A percentile compares a stretch with the other conserved stretches of the same genome.
These are phyloP conservation scores for Gamarada debralockiae DNA, from an alignment of 495 filamentous ascomycete genomes.

Conservation along the genomic window DNA sequence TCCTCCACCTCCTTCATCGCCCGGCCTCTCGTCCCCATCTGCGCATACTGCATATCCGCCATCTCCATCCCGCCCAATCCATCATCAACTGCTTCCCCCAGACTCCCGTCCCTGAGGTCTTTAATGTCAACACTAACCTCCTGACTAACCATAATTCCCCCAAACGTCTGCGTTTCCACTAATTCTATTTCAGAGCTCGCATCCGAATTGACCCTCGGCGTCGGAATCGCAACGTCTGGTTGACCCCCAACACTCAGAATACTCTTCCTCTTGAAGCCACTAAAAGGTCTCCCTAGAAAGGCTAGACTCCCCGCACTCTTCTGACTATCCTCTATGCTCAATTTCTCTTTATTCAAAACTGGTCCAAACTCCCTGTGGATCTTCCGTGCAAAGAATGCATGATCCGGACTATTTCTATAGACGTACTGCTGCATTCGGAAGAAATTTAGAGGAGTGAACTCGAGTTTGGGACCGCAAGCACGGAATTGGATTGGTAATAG, in stretches of 20 bases:
- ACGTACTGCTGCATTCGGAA: conserved; percentile 47
- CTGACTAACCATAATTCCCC: conserved; percentile 17
- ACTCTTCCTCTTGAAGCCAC: neutral
- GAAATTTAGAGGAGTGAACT: conserved; percentile 44
- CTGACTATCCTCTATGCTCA: neutral
- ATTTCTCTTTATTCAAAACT: conserved; percentile 14
- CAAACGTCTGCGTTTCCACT: conserved; percentile 6
- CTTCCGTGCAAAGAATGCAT: conserved; percentile 38
- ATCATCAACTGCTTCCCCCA: neutral
- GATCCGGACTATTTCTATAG: conserved; percentile 38
- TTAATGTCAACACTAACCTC: conserved; percentile 12
- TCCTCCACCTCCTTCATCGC: neutral
- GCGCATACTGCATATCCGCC: neutral
- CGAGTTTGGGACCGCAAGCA: conserved; percentile 29
- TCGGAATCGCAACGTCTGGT: neutral
- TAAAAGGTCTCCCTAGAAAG: neutral
- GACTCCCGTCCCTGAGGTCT: neutral
- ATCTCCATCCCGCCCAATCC: neutral
- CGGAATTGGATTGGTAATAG: conserved; percentile 40
- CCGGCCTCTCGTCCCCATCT: neutral
- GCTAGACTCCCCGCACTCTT: neutral
- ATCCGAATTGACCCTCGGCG: neutral
- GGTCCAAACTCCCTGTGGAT: conserved; percentile 42
- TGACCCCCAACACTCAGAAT: neutral
- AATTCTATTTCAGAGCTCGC: neutral